Base-by-base conservation (phyloP, 2,329 filamentous ascomycete genomes). In the Ilyonectria destructans region DNA sequence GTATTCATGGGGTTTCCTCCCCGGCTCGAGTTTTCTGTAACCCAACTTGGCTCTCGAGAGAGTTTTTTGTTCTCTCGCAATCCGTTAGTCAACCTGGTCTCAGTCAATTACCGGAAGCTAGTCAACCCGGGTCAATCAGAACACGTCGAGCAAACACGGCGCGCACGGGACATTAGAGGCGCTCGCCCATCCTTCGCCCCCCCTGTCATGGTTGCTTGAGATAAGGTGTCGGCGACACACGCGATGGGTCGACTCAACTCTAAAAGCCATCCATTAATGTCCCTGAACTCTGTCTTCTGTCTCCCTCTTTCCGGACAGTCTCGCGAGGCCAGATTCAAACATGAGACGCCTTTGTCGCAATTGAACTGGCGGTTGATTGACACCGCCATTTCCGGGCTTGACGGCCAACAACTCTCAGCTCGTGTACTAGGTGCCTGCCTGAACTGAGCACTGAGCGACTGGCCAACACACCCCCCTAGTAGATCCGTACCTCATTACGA, bases 221-320 rank as follows among this genome's bases (percentile, higher is more conserved):
- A 75, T 75, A 75, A 75, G 73, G 64, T 68, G 62, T 69, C 67
- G 67, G 51, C 64, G 66, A 69, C 49, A 64, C 65, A 69, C 63
- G 73, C 57, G 54, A 70, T 68, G 56, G 73, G 67, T 69, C 69
- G 71, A 71, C 65, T 69, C 68, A 75, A 72, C 73, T 75, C 64
- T 70, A 75, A 71, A 64, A 58, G 58, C 35, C 55, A 58, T 63
- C 45, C 61, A 60, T 65, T 52, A 56, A 45, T 55, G 29, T 54
- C 62, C 45, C 45, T 56, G 29, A 75, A 68, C 62, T 64, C 52
- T 66, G 55, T 62, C 58, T 52, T 64, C 54, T 65, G n/a, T 57
- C 43, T 31, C 51, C 54, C 54, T 61, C 57, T 56, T 62, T 31
- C 54, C 43, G 56, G 45, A 40, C 67, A 51, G 55, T 58, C 55